Conservation (phyloP, 2,329 filamentous ascomycete species). For the Epichloe scottii region DNA sequence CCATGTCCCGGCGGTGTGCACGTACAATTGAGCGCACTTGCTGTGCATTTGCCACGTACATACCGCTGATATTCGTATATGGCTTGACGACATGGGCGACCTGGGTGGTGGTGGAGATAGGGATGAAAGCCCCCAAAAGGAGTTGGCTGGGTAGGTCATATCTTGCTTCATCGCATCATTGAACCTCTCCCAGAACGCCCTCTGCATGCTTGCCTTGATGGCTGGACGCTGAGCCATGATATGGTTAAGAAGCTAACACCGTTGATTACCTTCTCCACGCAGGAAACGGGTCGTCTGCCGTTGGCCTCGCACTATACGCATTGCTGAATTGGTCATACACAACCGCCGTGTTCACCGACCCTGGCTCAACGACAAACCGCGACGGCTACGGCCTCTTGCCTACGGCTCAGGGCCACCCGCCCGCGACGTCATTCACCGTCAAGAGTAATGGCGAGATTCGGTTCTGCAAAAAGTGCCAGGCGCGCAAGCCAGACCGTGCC, state of each 20-base stretch:
- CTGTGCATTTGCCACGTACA: constrained; percentile 66
- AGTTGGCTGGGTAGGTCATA: constrained; percentile 40
- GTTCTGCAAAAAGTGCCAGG: constrained; percentile 96
- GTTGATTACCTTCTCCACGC: constrained; percentile 1
- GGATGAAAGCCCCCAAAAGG: constrained; percentile 39
- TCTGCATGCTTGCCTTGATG: neutral
- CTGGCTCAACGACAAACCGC: constrained; percentile 56
- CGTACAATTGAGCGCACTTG: constrained; percentile 69
- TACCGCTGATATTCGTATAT: constrained; percentile 84
- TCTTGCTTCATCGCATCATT: neutral
- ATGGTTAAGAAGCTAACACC: neutral
- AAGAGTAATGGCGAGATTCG: constrained; percentile 78
- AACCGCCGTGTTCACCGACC: constrained; percentile 82
- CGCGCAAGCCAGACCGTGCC: constrained; percentile 84
- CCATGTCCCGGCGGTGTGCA: constrained; percentile 50
- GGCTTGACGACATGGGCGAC: constrained; percentile 83
- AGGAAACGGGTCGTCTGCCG: constrained; percentile 44
- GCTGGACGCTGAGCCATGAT: neutral
- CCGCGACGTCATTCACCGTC: constrained; percentile 70
- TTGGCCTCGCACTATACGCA: constrained; percentile 60
- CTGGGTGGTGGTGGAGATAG: constrained; percentile 73
- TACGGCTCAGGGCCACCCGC: constrained; percentile 37
- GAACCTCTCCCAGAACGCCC: too few species aligned
- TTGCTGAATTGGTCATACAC: constrained; percentile 85
- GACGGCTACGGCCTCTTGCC: constrained; percentile 71